Percentiles rank a stretch among this genome's conserved stretches.
These are phyloP conservation scores for Phytophthora meadii DNA, from an alignment of 352 stramenopile genomes.

Conservation along the genomic window DNA sequence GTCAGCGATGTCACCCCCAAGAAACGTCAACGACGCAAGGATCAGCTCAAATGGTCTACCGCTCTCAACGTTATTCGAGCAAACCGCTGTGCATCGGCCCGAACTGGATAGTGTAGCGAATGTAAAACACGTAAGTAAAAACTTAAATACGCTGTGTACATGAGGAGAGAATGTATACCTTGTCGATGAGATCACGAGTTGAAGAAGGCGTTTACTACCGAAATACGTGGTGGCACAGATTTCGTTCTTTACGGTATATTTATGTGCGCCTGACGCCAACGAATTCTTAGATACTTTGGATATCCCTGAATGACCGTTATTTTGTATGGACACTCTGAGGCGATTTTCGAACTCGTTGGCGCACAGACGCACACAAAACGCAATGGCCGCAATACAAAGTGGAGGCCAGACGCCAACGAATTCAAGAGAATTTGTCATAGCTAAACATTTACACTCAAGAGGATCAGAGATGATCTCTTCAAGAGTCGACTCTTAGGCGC, in stretches of 20 bases:
- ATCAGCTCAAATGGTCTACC: slow-evolving; percentile 10
- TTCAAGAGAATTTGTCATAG: slow-evolving; percentile 2
- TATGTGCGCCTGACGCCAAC: not conserved
- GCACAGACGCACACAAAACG: too few species aligned
- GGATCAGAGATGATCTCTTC: not conserved
- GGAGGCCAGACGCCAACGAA: too few species aligned
- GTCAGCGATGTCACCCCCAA: not conserved
- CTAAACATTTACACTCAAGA: slow-evolving; percentile 24
- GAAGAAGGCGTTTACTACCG: too few species aligned
- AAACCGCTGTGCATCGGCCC: not conserved
- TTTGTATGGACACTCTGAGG: not conserved
- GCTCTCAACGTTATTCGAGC: not conserved
- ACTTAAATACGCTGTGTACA: not conserved
- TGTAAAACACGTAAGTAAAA: not conserved
- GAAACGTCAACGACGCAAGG: slow-evolving; percentile 1
- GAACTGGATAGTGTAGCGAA: not conserved
- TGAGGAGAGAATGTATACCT: too few species aligned
- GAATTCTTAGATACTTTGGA: not conserved
- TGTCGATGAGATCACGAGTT: too few species aligned
- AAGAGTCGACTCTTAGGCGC: slow-evolving; percentile 1
- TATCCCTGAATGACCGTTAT: not conserved
- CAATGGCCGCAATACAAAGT: too few species aligned
- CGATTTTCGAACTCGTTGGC: too few species aligned
- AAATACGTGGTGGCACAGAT: too few species aligned
- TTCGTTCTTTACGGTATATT: not conserved